Evolutionary conservation across 163 green algal species (phyloP).

Genomic region (Chloromonas sp.): DNA sequence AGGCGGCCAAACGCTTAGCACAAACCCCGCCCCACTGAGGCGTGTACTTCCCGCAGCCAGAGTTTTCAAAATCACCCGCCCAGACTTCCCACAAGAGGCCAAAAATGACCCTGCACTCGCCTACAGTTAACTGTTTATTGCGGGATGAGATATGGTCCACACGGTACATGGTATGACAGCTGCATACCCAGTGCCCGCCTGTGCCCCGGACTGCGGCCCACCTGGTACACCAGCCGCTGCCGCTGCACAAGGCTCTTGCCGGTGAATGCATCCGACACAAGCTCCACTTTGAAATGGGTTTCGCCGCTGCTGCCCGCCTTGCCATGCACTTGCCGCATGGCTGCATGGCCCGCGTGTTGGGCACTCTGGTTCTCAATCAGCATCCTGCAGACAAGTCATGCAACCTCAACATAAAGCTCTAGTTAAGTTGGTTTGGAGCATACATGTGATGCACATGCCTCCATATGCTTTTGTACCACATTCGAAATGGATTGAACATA

Average conservation of each 20-base stretch:
- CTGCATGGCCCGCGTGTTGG: slow-evolving; percentile 45
- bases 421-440: no score
- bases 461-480: no score
- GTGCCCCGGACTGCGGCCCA: background rate
- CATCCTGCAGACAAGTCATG: slow-evolving; percentile 16
- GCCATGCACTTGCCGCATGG: slow-evolving; percentile 13
- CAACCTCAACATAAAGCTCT: background rate
- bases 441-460: no score
- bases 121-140: no score
- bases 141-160: no score
- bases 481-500: no score
- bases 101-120: no score
- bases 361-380: slow-evolving; percentile 43
- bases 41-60: no score
- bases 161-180: background rate
- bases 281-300: slow-evolving; percentile 39
- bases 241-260: slow-evolving; percentile 42
- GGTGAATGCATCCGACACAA: slow-evolving; percentile 45
- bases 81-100: no score
- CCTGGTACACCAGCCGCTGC: slow-evolving; percentile 44
- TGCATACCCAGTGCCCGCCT: background rate
- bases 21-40: no score
- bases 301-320: slow-evolving; percentile 24
- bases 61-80: no score
- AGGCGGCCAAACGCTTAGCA: no score